Evolutionary conservation across 2,329 filamentous ascomycete genomes (phyloP), one percentile per base, ranked within the genome.

Genomic region (Trichoderma sp.): DNA sequence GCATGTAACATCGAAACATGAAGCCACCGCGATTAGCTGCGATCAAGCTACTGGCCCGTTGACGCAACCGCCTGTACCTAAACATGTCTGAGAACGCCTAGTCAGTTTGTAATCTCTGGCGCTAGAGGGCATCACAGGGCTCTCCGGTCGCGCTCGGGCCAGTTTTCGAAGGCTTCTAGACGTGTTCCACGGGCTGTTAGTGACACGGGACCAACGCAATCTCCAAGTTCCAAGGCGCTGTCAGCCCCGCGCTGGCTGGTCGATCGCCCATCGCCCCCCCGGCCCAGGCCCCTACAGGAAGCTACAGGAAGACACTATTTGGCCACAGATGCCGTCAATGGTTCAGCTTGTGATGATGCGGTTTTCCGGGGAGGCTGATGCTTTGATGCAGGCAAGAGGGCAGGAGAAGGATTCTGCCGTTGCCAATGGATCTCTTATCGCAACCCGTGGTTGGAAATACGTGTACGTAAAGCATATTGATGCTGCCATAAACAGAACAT

Each of bases 131-230:
- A 69, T 60, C 65, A 26, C 36, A 24, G 56, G 28, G 26, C 36
- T 24, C 66, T 65, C 62, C 62, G 62, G 32, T 65, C 24, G 34
- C 60, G 64, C 64, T 58, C 64, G 51, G 53, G 30, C 53, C 56
- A 26, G 11, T 32, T 32, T 21, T 69, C 36, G 36, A 61, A 47
- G 53, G 34, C 66, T 69, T 69, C 66, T 69, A 69, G 66, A 61
- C 66, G 56, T 51, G 56, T 69, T 69, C 66, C 56, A 51, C 30
- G 36, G 65, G 65, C 53, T 6, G 15, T 36, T 47, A 24, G 66
- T 69, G 28, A 30, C 66, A 60, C 66, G 51, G 64, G 47, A n/a
- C 60, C 60, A 39, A 30, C 15, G 63, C 63, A 28, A 14, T 58
- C 51, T 39, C 28, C 43, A 56, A 56, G 24, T 47, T 47, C 66